A percentile compares a stretch with the other conserved stretches of the same genome.
These are phyloP conservation scores for Eustoma russellianum DNA, from an alignment of 257 asterid genomes.

Conservation along the genomic window DNA sequence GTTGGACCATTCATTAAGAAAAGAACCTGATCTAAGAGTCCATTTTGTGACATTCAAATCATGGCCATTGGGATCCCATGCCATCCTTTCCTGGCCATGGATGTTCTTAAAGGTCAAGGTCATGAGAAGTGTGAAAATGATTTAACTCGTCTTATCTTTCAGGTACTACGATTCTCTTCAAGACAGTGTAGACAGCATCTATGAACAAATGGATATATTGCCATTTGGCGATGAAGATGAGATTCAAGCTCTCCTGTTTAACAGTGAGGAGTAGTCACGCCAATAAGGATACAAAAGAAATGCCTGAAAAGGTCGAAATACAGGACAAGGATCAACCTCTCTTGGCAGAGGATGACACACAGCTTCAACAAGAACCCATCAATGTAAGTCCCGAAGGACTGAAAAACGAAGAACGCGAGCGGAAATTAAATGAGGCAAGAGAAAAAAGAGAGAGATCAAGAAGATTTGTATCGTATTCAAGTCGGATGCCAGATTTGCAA, in stretches of 20 bases:
- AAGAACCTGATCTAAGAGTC: too few species aligned
- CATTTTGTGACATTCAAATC: too few species aligned
- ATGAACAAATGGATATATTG: constrained; percentile 62
- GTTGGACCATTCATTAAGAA: too few species aligned
- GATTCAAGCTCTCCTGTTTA: constrained; percentile 42
- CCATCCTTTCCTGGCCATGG: too few species aligned
- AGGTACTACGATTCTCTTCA: constrained; percentile 56
- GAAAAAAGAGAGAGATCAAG: constrained; percentile 64
- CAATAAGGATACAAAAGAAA: constrained; percentile 52
- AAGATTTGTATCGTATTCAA: constrained; percentile 36
- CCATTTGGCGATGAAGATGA: constrained; percentile 87
- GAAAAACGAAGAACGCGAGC: constrained; percentile 37
- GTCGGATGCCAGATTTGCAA: constrained; percentile 66
- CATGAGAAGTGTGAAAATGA: too few species aligned
- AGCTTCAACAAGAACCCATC: constrained; percentile 25
- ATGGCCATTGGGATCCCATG: too few species aligned
- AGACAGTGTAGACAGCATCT: constrained; percentile 52
- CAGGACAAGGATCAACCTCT: constrained; percentile 27
- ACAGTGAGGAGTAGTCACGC: constrained; percentile 95
- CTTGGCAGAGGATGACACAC: constrained; percentile 46
- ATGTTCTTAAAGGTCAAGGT: too few species aligned
- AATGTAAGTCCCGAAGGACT: constrained; percentile 20
- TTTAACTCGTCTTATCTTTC: constrained; percentile 4
- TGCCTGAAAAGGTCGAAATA: constrained; percentile 38
- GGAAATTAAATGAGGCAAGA: constrained; percentile 61